Evolutionary conservation across 805 yeast species (phyloP), one percentile per base, ranked within the genome.

Genomic region (Candida argentea): DNA sequence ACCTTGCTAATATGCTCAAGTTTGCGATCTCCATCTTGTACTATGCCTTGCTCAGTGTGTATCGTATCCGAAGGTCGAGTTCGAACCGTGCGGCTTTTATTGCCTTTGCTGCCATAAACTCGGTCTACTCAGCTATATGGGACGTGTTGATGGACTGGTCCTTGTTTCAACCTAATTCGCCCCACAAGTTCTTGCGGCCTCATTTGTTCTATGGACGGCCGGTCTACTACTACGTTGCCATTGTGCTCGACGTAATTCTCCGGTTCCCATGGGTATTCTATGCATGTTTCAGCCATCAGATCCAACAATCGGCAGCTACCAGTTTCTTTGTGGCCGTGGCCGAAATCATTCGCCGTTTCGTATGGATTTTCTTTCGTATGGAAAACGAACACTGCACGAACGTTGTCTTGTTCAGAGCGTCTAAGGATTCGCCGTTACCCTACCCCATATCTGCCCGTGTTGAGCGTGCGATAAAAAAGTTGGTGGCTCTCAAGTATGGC

Each of bases 141-240:
- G 98, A 91, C 54, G 58, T 91, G 5, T 59, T 87, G 23, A 85
- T 91, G 94, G 98, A 91, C 59, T 91, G 95, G 89, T 86, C 96
- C 2, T 58, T 91, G 43, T 64, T 81, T 32, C 95, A 84, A 50
- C 59, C 72, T 16, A 67, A 62, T 9, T 65, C 79, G 3, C 61
- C 65, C 34, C 67, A 80, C 48, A 53, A 53, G 32, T 54, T 77
- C 16, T 58, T 87, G 28, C 65, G 96, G 41, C 76, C 83, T 44
- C 78, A 82, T 43, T 59, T 87, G 27, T 78, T 77, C 24, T 76
- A 70, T 42, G 64, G 66, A 31, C 52, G 55, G 8, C 76, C 78
- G 7, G 46, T 48, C 16, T 63, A 67, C 49, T 86, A 86, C 50
- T 89, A 86, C 44, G 31, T 54, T 7, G 91, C 94, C 0, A 83